A percentile compares a stretch with the other conserved stretches of the same genome.
Evolutionary conservation across 306 rosid genomes (phyloP).

Genomic region (Cicer yamashitae): DNA sequence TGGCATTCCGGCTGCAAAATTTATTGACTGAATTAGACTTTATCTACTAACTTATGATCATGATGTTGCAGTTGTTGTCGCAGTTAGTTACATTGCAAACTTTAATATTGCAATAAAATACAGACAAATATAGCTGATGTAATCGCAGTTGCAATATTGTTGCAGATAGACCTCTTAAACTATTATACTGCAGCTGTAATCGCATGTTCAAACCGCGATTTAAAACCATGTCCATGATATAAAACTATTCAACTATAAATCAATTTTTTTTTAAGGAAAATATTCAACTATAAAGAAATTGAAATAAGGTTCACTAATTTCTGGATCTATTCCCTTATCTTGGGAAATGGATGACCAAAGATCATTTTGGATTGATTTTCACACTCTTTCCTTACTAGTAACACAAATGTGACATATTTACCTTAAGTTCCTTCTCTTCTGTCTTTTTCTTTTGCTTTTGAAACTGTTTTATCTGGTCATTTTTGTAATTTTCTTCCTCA

Average conservation of each 20-base stretch:
- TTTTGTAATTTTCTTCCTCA: constrained; percentile 35
- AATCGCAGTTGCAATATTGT: too few species aligned
- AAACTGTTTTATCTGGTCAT: constrained; percentile 41
- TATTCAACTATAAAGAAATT: not conserved
- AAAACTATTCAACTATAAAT: constrained; percentile 1
- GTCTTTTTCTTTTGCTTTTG: constrained; percentile 50
- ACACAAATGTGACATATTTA: constrained; percentile 21
- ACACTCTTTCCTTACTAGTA: constrained; percentile 7
- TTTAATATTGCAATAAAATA: too few species aligned
- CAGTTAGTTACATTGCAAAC: too few species aligned
- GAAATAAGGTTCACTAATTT: not conserved
- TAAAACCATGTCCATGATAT: not conserved
- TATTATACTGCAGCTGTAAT: too few species aligned
- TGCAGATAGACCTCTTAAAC: too few species aligned
- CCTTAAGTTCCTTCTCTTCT: constrained; percentile 58
- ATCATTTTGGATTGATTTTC: constrained; percentile 13
- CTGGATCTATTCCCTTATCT: too few species aligned
- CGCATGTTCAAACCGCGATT: too few species aligned
- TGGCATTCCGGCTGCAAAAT: constrained; percentile 60
- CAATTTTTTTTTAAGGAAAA: too few species aligned
- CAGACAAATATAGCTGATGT: too few species aligned
- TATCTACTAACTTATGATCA: too few species aligned
- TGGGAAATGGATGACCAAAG: not conserved
- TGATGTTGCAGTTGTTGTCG: too few species aligned
- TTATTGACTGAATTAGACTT: constrained; percentile 23